Evolutionary conservation across 2,329 filamentous ascomycete species (phyloP).

Genomic region (Fusarium sp.): DNA sequence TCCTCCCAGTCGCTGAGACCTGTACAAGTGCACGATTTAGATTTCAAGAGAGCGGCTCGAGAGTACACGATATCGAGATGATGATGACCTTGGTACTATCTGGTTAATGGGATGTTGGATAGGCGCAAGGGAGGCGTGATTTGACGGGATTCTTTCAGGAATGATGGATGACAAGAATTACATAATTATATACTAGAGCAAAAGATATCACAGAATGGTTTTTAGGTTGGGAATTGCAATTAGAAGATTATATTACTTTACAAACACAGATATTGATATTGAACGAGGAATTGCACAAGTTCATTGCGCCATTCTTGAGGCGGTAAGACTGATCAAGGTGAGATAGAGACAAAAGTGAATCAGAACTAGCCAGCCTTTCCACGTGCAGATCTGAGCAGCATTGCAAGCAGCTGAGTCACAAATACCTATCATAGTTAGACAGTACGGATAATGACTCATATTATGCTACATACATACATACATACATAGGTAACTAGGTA

Average conservation of each 20-base stretch:
- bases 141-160: constrained; percentile 4
- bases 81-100: neutral
- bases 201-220: constrained; percentile 31
- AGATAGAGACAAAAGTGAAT: neutral
- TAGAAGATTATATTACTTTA: neutral
- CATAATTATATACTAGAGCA: neutral
- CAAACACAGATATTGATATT: neutral
- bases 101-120: constrained; percentile 10
- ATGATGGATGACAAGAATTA: constrained; percentile 20
- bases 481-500: too few species aligned
- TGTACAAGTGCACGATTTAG: constrained; percentile 3
- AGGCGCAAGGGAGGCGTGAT: constrained; percentile 1
- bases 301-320: neutral
- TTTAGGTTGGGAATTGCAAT: constrained; percentile 5
- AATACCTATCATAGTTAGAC: too few species aligned
- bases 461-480: too few species aligned
- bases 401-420: neutral
- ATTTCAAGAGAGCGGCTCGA: constrained; percentile 27
- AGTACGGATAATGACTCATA: neutral
- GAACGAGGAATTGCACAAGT: neutral
- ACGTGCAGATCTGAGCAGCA: constrained; percentile 26
- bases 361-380: constrained; percentile 3
- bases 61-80: constrained; percentile 30
- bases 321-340: neutral
- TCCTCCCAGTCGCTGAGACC: constrained; percentile 6